These are phyloP conservation scores for Saitoella complicata DNA, from an alignment of 805 yeast genomes.

Conservation along the genomic window DNA sequence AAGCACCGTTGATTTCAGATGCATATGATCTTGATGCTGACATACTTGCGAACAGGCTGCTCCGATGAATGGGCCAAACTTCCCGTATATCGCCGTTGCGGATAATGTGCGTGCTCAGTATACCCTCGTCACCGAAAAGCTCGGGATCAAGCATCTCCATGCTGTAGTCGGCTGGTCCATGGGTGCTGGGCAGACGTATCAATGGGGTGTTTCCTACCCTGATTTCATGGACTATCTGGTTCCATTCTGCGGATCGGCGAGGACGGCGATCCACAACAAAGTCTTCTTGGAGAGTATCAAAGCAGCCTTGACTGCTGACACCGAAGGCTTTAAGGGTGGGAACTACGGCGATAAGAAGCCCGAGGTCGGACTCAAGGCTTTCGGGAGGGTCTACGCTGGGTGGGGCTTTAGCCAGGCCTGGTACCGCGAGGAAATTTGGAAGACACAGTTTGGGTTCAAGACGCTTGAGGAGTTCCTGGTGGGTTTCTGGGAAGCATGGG, in stretches of 20 bases:
- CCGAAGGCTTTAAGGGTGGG: constrained; percentile 8
- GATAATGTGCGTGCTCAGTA: constrained; percentile 13
- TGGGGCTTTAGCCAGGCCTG: constrained; percentile 13
- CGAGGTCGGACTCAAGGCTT: constrained; percentile 9
- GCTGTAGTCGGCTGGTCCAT: constrained; percentile 13
- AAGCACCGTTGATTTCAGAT: too few species aligned
- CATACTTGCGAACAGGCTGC: constrained; percentile 3
- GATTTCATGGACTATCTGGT: constrained; percentile 10
- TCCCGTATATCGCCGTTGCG: constrained; percentile 12
- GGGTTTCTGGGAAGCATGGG: constrained; percentile 11
- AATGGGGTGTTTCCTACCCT: constrained; percentile 12
- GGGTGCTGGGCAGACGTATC: constrained; percentile 14
- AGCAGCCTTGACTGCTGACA: constrained; percentile 7
- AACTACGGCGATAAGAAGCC: constrained; percentile 10
- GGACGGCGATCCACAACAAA: constrained; percentile 13
- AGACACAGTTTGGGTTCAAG: constrained; percentile 8
- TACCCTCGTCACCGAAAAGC: constrained; percentile 5
- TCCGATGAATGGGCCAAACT: constrained; percentile 12
- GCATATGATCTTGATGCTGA: too few species aligned
- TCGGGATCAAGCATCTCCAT: constrained; percentile 11
- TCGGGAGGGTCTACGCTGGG: constrained; percentile 13
- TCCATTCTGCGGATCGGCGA: constrained; percentile 12
- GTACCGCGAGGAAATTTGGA: constrained; percentile 12
- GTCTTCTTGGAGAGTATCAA: constrained; percentile 13
- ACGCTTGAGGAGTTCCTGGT: constrained; percentile 11